phyloP scores from a whole-genome alignment of 208 protist species.

The Leptomonas seymouri region DNA sequence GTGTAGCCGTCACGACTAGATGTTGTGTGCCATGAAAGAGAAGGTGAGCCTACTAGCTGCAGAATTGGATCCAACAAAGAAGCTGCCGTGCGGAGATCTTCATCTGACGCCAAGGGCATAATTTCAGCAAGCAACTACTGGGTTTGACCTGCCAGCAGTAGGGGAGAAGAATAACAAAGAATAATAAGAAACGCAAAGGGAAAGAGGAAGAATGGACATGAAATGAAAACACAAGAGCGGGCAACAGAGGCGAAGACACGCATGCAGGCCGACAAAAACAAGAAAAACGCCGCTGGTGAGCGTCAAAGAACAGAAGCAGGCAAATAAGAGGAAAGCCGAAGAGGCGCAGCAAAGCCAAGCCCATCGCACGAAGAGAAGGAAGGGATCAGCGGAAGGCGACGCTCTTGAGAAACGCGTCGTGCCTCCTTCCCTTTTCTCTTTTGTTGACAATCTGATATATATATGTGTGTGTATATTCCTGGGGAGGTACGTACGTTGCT shows the following conservation, averaged over 20 bases:
- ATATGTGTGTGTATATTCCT: too few relatives aligned
- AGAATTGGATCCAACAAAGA: slow-evolving; percentile 25
- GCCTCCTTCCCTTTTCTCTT: too few relatives aligned
- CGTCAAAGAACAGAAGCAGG: too few relatives aligned
- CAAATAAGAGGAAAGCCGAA: background rate
- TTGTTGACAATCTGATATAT: too few relatives aligned
- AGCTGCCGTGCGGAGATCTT: slow-evolving; percentile 17
- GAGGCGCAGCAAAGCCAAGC: too few relatives aligned
- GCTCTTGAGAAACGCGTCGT: background rate
- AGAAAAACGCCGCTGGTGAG: too few relatives aligned
- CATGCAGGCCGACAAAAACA: background rate
- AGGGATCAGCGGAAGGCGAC: too few relatives aligned
- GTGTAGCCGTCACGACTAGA: slow-evolving; percentile 12
- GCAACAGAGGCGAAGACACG: background rate
- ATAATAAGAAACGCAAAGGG: background rate
- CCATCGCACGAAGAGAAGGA: too few relatives aligned
- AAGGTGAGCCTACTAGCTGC: background rate
- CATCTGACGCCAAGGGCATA: slow-evolving; percentile 20
- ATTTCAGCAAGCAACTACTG: background rate
- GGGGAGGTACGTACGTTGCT: too few relatives aligned
- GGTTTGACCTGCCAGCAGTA: too few relatives aligned
- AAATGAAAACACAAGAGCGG: background rate
- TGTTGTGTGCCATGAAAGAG: slow-evolving; percentile 11
- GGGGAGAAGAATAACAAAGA: too few relatives aligned
- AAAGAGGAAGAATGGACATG: background rate